These are phyloP conservation scores for Emergomyces africanus DNA, from an alignment of 2,329 filamentous ascomycete species.

Conservation along the genomic window DNA sequence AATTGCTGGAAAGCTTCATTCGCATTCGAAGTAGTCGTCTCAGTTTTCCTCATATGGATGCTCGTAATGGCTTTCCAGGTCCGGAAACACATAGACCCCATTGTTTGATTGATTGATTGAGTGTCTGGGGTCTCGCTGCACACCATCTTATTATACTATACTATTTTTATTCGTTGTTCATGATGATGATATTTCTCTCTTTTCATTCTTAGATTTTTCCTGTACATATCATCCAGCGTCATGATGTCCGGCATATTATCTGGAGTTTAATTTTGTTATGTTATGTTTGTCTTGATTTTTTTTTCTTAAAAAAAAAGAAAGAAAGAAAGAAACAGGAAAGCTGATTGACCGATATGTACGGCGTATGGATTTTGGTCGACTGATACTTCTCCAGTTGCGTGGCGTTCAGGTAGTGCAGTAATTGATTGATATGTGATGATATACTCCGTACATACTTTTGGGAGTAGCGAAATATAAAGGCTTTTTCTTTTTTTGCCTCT, in stretches of 20 bases:
- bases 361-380: background rate
- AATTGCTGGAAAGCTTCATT: conserved; percentile 52
- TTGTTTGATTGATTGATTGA: background rate
- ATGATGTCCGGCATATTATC: background rate
- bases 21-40: conserved; percentile 50
- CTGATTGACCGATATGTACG: background rate
- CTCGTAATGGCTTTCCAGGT: conserved; percentile 50
- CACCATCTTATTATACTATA: background rate
- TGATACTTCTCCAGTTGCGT: background rate
- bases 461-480: no score
- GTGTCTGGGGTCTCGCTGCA: background rate
- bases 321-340: background rate
- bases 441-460: background rate
- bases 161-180: background rate
- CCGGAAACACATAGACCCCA: conserved; percentile 14
- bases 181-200: background rate
- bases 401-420: background rate
- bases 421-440: background rate
- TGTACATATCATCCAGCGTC: background rate
- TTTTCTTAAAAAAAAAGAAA: no score
- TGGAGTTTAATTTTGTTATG: background rate
- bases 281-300: no score
- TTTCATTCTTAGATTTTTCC: background rate
- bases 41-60: conserved; percentile 54
- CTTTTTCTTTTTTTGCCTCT: no score